Percentiles rank a stretch among this genome's conserved stretches.
These are phyloP conservation scores for Ustilago shanxiensis DNA, from an alignment of 1,284 basidiomycete genomes.

Conservation along the genomic window DNA sequence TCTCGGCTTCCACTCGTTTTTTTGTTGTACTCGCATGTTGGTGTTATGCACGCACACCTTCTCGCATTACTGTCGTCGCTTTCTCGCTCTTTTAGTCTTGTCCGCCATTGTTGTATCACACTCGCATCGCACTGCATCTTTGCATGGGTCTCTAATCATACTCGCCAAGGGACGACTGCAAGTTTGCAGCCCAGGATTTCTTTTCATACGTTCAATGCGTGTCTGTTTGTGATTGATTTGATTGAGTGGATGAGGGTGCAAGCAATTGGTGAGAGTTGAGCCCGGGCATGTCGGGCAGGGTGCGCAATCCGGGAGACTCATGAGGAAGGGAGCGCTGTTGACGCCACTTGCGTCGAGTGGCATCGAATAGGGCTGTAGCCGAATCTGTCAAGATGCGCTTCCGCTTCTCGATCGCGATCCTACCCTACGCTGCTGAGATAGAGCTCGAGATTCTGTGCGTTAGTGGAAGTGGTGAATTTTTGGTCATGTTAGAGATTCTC, in stretches of 20 bases:
- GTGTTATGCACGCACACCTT: slow-evolving; percentile 30
- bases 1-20: slow-evolving; percentile 13
- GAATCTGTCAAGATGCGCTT: not conserved
- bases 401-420: not conserved
- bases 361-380: not conserved
- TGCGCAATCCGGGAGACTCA: not conserved
- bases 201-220: not conserved
- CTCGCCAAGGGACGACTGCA: slow-evolving; percentile 42
- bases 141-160: slow-evolving; percentile 47
- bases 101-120: slow-evolving; percentile 9
- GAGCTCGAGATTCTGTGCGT: not conserved
- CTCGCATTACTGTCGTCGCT: not conserved
- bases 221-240: not conserved
- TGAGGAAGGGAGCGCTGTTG: not conserved
- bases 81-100: not conserved
- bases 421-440: not conserved
- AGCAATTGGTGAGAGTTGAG: too few relatives aligned
- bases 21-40: slow-evolving; percentile 1
- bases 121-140: slow-evolving; percentile 32
- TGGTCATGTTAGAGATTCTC: not conserved
- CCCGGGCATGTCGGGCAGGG: not conserved
- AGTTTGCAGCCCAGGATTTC: slow-evolving; percentile 34
- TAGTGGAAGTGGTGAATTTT: not conserved
- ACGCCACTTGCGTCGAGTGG: not conserved
- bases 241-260: not conserved